Percentiles rank a stretch among this genome's conserved stretches.
Evolutionary conservation across 768 basidiomycete genomes (phyloP).

Genomic region (Phlebiopsis gigantea): DNA sequence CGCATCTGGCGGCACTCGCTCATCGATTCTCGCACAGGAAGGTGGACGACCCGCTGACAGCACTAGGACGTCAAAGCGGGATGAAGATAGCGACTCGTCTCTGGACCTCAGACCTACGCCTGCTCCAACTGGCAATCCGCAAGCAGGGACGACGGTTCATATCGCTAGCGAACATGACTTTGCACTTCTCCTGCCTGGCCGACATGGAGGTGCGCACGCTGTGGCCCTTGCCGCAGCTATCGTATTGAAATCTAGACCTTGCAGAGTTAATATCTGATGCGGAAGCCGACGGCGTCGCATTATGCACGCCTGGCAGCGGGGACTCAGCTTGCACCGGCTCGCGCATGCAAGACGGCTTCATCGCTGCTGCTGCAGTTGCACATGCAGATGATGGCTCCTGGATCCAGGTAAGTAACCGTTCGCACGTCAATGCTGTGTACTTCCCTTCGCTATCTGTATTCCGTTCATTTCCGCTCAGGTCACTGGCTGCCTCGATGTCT

Average conservation of each 20-base stretch:
- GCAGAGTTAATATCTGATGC: constrained; percentile 36
- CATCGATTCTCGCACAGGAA: neutral
- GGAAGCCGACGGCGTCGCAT: constrained; percentile 32
- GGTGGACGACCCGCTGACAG: neutral
- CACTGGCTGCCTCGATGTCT: constrained; percentile 34
- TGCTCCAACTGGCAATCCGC: constrained; percentile 31
- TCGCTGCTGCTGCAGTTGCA: constrained; percentile 31
- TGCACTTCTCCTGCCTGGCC: constrained; percentile 30
- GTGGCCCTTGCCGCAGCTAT: neutral
- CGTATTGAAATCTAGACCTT: neutral
- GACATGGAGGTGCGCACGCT: constrained; percentile 26
- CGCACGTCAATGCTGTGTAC: constrained; percentile 1
- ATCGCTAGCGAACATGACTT: constrained; percentile 26
- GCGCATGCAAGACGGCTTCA: constrained; percentile 30
- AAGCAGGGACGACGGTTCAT: constrained; percentile 32
- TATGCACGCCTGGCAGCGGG: constrained; percentile 27
- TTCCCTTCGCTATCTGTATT: neutral
- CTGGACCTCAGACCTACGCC: constrained; percentile 32
- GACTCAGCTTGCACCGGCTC: constrained; percentile 23
- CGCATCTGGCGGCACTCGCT: neutral
- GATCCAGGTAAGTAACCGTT: constrained; percentile 29
- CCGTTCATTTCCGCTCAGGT: constrained; percentile 22
- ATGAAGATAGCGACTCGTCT: neutral
- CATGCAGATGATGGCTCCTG: constrained; percentile 33
- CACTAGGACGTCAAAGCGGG: neutral